Evolutionary conservation across 352 stramenopile species (phyloP).

Genomic region (Phytophthora megakarya): DNA sequence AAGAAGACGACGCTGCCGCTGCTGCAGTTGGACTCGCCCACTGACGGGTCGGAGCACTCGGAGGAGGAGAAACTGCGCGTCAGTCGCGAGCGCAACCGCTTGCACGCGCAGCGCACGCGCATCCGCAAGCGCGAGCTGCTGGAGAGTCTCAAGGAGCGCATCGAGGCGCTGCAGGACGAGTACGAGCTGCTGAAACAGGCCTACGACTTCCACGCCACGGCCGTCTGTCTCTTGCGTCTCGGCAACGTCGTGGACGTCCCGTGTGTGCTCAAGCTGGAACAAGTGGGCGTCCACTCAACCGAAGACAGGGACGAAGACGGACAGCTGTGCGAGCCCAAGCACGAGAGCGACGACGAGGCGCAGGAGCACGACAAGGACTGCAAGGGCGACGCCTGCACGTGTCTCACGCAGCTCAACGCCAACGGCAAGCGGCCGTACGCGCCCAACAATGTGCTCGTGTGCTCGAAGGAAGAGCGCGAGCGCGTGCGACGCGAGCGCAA

Average conservation of each 20-base stretch:
- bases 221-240: slow-evolving; percentile 63
- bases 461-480: slow-evolving; percentile 75
- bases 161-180: slow-evolving; percentile 62
- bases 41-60: slow-evolving; percentile 17
- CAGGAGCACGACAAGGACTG: slow-evolving; percentile 56
- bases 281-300: slow-evolving; percentile 45
- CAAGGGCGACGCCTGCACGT: slow-evolving; percentile 37
- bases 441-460: slow-evolving; percentile 37
- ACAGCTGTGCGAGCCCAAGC: slow-evolving; percentile 31
- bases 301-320: slow-evolving; percentile 47
- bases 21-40: slow-evolving; percentile 55
- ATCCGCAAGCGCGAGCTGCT: slow-evolving; percentile 80
- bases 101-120: slow-evolving; percentile 75
- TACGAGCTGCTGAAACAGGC: slow-evolving; percentile 69
- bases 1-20: slow-evolving; percentile 40
- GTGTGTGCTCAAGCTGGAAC: slow-evolving; percentile 58
- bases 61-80: slow-evolving; percentile 77
- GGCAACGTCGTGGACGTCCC: slow-evolving; percentile 44
- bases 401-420: slow-evolving; percentile 36
- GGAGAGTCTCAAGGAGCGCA: slow-evolving; percentile 76
- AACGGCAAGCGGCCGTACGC: slow-evolving; percentile 50
- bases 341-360: slow-evolving; percentile 48
- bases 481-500: slow-evolving; percentile 76
- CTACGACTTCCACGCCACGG: slow-evolving; percentile 78
- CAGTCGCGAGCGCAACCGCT: slow-evolving; percentile 74